Conservation (phyloP, 1,284 basidiomycete species). For the Meripilus lineatus region DNA sequence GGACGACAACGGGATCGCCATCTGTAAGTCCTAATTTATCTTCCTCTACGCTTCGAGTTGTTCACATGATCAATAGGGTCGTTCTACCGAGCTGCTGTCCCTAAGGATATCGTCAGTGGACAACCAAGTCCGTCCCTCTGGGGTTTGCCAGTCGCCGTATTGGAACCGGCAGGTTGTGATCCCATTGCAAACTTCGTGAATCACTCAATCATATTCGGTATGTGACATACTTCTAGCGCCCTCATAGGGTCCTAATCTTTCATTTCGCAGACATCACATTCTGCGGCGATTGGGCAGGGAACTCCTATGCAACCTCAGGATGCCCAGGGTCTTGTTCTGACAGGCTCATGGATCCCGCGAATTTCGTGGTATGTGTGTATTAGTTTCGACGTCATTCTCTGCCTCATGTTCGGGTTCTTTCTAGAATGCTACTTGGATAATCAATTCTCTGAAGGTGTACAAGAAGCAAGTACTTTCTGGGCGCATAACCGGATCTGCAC, state of each 20-base stretch:
- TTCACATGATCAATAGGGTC: not conserved
- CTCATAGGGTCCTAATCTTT: conserved; percentile 9
- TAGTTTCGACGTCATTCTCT: not conserved
- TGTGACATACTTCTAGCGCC: conserved; percentile 15
- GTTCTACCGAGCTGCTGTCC: conserved; percentile 69
- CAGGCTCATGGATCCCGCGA: conserved; percentile 57
- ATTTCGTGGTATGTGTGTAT: conserved; percentile 49
- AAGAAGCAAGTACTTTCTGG: conserved; percentile 33
- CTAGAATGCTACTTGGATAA: conserved; percentile 54
- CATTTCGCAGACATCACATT: conserved; percentile 68
- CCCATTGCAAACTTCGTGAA: conserved; percentile 54
- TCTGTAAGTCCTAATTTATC: conserved; percentile 48
- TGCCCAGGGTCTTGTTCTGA: conserved; percentile 71
- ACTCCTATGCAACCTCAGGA: conserved; percentile 63
- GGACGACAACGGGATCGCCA: conserved; percentile 66
- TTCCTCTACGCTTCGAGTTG: not conserved
- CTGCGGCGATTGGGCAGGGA: conserved; percentile 83
- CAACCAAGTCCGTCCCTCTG: conserved; percentile 54
- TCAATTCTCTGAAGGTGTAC: conserved; percentile 52
- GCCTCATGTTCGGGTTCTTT: not conserved
- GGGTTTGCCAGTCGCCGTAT: conserved; percentile 60
- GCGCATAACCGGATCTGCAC: not conserved
- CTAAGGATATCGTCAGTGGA: conserved; percentile 54
- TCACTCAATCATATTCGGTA: conserved; percentile 62
- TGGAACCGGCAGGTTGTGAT: conserved; percentile 53